Conservation (phyloP, 1,284 basidiomycete species). For the Trichosporon ovoides region DNA sequence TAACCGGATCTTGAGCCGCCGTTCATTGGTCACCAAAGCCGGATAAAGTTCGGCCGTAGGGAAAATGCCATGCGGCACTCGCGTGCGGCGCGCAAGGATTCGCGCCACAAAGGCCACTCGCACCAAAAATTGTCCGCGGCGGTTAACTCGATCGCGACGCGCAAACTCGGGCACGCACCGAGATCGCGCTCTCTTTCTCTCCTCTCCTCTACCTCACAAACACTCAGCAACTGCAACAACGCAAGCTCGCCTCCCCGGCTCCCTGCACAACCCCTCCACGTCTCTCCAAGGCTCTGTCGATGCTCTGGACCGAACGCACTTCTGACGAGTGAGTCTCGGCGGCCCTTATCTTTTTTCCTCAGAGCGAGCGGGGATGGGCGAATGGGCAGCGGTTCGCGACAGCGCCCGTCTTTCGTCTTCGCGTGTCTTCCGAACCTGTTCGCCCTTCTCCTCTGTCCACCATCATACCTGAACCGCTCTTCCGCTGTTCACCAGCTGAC, state of each 20-base stretch:
- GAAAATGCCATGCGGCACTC: not conserved
- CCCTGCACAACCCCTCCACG: conserved; percentile 1
- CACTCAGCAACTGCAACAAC: not conserved
- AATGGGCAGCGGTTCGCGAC: not conserved
- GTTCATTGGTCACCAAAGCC: not conserved
- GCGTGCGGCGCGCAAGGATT: not conserved
- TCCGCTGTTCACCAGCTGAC: not conserved
- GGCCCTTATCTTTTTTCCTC: not conserved
- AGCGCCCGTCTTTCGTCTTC: not conserved
- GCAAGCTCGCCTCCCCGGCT: not conserved
- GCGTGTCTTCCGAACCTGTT: not conserved
- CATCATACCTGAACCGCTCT: not conserved
- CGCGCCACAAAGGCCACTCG: conserved; percentile 3
- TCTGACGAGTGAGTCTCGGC: conserved; percentile 48
- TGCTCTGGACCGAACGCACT: conserved; percentile 47
- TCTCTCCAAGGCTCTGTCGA: conserved; percentile 18
- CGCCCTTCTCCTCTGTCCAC: not conserved
- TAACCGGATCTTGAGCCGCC: not conserved
- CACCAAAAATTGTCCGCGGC: conserved; percentile 5
- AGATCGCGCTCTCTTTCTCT: not conserved
- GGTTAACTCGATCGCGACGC: conserved; percentile 1
- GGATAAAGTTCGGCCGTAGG: conserved; percentile 3
- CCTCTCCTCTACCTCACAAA: conserved; percentile 2
- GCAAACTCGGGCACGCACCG: not conserved
- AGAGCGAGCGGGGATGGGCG: not conserved